Percentiles rank a stretch among this genome's conserved stretches.
Evolutionary conservation across 2,329 filamentous ascomycete species (phyloP).

Genomic region (Colletotrichum spinosum): DNA sequence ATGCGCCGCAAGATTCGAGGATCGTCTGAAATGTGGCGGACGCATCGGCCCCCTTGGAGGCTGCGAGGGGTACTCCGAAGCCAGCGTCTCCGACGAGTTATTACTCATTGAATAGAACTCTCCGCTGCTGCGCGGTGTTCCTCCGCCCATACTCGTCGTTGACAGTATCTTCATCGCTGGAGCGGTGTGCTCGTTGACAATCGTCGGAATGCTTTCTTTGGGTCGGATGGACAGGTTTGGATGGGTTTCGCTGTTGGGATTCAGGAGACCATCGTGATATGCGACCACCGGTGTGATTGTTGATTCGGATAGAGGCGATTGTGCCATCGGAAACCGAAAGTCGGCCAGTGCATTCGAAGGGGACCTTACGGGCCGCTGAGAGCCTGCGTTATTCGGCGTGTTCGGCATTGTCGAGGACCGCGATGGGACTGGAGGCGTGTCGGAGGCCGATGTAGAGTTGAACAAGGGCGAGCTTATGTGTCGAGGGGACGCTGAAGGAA

Average conservation of each 20-base stretch:
- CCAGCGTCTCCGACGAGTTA: constrained; percentile 91
- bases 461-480: constrained; percentile 64
- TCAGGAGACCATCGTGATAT: constrained; percentile 53
- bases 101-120: constrained; percentile 97
- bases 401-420: constrained; percentile 58
- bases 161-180: constrained; percentile 79
- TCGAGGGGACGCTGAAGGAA: constrained; percentile 48
- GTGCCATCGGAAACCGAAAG: constrained; percentile 67
- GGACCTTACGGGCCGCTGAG: constrained; percentile 53
- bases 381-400: constrained; percentile 53
- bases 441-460: constrained; percentile 66
- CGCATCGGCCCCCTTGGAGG: constrained; percentile 49
- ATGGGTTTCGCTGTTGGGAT: constrained; percentile 46
- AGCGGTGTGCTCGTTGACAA: constrained; percentile 65
- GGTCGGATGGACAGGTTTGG: constrained; percentile 50
- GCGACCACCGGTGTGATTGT: constrained; percentile 43
- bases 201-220: constrained; percentile 60
- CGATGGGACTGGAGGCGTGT: constrained; percentile 56
- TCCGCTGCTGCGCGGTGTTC: constrained; percentile 89
- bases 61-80: constrained; percentile 82
- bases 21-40: constrained; percentile 59
- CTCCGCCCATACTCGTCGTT: constrained; percentile 78
- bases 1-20: constrained; percentile 56
- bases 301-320: constrained; percentile 53
- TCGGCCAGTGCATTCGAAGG: constrained; percentile 62